Percentiles rank a stretch among this genome's conserved stretches.
Conservation (phyloP, 148 eudicot species). For the Fagopyrum homotropicum region DNA sequence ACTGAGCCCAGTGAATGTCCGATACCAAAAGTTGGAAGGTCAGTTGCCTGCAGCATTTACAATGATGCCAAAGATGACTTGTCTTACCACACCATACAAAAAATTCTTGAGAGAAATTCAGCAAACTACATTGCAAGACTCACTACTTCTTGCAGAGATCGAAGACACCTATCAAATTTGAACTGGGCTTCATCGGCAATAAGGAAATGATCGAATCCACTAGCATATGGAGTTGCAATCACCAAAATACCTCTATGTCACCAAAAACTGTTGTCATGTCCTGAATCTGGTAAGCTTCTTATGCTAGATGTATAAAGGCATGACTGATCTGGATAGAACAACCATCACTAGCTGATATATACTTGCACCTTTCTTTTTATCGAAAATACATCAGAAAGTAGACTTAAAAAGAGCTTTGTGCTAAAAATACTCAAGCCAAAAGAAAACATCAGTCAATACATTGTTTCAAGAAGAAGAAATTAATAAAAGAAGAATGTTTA, state of each 20-base stretch:
- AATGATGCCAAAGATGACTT: constrained; percentile 3
- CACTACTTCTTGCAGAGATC: constrained; percentile 62
- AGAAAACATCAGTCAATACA: neutral
- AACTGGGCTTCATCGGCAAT: constrained; percentile 98
- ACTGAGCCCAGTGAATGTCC: constrained; percentile 98
- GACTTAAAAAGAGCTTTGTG: neutral
- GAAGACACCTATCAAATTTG: constrained; percentile 78
- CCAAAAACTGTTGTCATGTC: constrained; percentile 18
- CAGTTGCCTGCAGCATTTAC: constrained; percentile 39
- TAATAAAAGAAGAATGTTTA: neutral
- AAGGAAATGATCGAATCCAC: constrained; percentile 93
- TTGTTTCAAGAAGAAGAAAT: neutral
- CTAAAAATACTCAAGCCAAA: neutral
- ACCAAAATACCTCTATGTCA: constrained; percentile 70
- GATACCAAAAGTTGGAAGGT: constrained; percentile 83
- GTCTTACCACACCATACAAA: neutral
- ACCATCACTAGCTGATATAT: neutral
- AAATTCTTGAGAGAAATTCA: neutral
- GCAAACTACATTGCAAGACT: constrained; percentile 20
- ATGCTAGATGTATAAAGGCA: constrained; percentile 8
- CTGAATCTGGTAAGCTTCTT: constrained; percentile 10
- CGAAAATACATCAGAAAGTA: neutral
- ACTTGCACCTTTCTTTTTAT: neutral
- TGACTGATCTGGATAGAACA: constrained; percentile 2
- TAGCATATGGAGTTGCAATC: constrained; percentile 98